A percentile compares a stretch with the other conserved stretches of the same genome.
These are phyloP conservation scores for Crucihimalaya himalaica DNA, from an alignment of 345 rosid species.

Conservation along the genomic window DNA sequence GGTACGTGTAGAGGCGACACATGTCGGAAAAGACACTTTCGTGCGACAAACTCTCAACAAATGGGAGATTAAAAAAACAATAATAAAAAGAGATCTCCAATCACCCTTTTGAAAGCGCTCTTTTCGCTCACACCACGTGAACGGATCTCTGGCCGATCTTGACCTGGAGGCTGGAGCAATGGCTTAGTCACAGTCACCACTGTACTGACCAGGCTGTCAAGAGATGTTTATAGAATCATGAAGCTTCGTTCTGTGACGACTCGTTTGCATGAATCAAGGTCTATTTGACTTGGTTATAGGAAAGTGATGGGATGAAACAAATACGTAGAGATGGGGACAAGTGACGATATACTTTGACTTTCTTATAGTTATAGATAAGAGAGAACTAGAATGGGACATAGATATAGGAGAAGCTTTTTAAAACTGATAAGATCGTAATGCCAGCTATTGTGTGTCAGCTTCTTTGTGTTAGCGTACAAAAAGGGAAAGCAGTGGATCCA, in stretches of 20 bases:
- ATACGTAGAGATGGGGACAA: background rate
- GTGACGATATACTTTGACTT: background rate
- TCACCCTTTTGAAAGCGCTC: background rate
- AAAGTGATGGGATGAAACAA: background rate
- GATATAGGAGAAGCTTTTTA: background rate
- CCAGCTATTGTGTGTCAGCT: background rate
- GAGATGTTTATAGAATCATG: background rate
- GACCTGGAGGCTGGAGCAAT: background rate
- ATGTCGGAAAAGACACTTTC: background rate
- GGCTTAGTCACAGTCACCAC: background rate
- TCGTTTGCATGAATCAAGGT: background rate
- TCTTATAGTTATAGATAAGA: background rate
- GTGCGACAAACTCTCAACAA: slow-evolving; percentile 10
- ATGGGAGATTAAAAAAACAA: background rate
- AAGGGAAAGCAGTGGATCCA: background rate
- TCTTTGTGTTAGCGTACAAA: background rate
- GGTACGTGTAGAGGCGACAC: background rate
- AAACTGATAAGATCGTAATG: too few species aligned
- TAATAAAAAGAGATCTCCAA: background rate
- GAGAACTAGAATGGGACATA: background rate
- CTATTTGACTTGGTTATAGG: background rate
- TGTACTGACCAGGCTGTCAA: background rate
- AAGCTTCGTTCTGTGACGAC: background rate
- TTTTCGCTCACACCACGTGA: background rate
- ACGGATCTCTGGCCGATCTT: background rate